Base-by-base conservation (phyloP, 2,329 filamentous ascomycete species). In the Thielaviopsis populi region DNA sequence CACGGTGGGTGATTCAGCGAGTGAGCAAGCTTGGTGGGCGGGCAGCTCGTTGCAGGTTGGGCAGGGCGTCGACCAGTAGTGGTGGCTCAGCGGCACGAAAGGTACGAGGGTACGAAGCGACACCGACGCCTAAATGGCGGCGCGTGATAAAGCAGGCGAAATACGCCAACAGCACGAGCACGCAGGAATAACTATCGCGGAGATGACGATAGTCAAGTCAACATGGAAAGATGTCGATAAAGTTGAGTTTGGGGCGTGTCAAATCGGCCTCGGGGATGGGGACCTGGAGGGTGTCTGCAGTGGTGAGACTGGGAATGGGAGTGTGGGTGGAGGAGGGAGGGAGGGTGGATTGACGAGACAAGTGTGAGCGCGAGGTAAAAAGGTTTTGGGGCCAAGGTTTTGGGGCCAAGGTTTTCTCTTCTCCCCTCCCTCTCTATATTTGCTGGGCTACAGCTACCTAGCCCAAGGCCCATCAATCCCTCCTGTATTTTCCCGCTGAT, bases 231-330 rank as follows among this genome's bases (percentile, higher is more conserved):
- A 63, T 65, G 61, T 30, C 30, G 19, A 54, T 60, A 42, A 43
- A 50, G 50, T 61, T 58, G 61, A 60, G 41, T 60, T 59, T 65
- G 64, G 64, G 64, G 64, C 58, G 64, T 65, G 64, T 65, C 64
- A 50, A 63, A 65, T 60, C 41, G 56, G 62, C 40, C 41, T 48
- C 40, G 61, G 54, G 54, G 64, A 65, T 56, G 61, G 61, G 64
- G 64, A 63, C 61, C 42, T 65, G 63, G 63, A 63, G 64, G 64
- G 64, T 65, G 64, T 65, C 64, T 65, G 64, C 64, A 65, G 64
- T 53, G 64, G 64, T 65, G 64, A 65, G 64, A 65, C 54, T 65
- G 60, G 64, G 59, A 63, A 65, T 63, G 61, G 64, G 64, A 65
- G 61, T 65, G 61, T 63, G 61, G 64, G 54, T 59, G 61, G 64